Conservation (phyloP, 2,329 filamentous ascomycete genomes). For the Xylaria sp. region DNA sequence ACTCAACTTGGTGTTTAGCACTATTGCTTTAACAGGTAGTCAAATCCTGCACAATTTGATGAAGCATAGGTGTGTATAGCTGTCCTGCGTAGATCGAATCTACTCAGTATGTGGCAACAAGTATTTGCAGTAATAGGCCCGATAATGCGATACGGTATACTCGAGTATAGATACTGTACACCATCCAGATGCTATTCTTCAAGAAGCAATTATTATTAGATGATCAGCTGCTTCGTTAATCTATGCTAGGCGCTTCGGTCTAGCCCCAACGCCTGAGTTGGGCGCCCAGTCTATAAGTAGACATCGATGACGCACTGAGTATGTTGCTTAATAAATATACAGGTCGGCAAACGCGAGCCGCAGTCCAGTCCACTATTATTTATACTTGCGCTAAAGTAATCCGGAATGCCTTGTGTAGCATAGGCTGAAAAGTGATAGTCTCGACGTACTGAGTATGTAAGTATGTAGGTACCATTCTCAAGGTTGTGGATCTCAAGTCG, state of each 20-base stretch:
- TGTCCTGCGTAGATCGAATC: neutral
- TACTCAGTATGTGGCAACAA: neutral
- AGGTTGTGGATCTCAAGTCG: conserved; percentile 9
- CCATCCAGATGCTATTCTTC: neutral
- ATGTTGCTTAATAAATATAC: too few relatives aligned
- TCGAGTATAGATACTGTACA: neutral
- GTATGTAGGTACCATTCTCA: neutral
- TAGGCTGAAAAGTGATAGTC: conserved; percentile 2
- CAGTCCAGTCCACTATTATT: neutral
- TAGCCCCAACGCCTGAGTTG: neutral
- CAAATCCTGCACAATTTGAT: neutral
- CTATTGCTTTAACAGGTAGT: neutral
- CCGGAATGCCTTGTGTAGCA: conserved; percentile 8
- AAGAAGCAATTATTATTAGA: neutral
- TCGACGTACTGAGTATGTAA: too few relatives aligned
- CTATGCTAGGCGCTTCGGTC: neutral
- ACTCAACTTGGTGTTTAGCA: neutral
- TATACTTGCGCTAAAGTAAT: neutral
- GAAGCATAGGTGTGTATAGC: neutral
- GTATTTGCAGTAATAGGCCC: neutral
- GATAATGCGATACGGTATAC: neutral
- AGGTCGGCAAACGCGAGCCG: too few relatives aligned
- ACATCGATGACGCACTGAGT: conserved; percentile 4
- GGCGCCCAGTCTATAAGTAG: neutral
- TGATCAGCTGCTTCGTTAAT: neutral